These are phyloP conservation scores for Fremontodendron californicum DNA, from an alignment of 345 rosid genomes.

Conservation along the genomic window DNA sequence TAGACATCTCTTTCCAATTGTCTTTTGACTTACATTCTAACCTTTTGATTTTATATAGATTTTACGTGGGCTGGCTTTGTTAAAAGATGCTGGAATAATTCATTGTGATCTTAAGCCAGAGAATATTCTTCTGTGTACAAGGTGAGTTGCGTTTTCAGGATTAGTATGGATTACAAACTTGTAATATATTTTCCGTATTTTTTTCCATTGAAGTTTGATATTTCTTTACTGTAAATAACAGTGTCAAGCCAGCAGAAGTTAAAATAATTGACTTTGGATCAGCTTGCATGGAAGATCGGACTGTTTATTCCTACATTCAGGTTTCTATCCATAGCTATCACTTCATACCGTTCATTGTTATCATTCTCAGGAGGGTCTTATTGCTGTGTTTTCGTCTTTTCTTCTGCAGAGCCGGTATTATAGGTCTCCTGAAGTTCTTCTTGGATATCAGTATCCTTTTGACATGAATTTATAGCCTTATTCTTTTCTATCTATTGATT, in stretches of 20 bases:
- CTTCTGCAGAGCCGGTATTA: constrained; percentile 95
- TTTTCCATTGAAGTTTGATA: constrained; percentile 15
- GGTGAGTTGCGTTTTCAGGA: constrained; percentile 46
- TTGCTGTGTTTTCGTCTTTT: constrained; percentile 20
- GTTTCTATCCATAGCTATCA: constrained; percentile 31
- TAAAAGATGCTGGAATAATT: constrained; percentile 95
- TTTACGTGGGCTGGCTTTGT: constrained; percentile 75
- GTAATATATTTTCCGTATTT: background rate
- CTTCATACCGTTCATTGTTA: constrained; percentile 7
- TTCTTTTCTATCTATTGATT: background rate
- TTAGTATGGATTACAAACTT: too few relatives aligned
- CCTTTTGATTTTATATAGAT: constrained; percentile 44
- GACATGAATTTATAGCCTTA: constrained; percentile 6
- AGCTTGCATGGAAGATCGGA: constrained; percentile 97
- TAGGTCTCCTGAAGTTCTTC: constrained; percentile 97
- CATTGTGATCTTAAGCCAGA: constrained; percentile 99
- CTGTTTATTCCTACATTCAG: constrained; percentile 98
- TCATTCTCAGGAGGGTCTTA: constrained; percentile 11
- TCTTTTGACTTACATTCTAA: background rate
- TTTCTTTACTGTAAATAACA: constrained; percentile 36
- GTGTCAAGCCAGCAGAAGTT: constrained; percentile 89
- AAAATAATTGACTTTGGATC: constrained; percentile 99
- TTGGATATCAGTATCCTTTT: constrained; percentile 96
- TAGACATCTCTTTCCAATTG: background rate
- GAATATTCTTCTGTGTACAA: constrained; percentile 88